Base-by-base conservation (phyloP, 2,329 filamentous ascomycete species). In the Trichothecium roseum region DNA sequence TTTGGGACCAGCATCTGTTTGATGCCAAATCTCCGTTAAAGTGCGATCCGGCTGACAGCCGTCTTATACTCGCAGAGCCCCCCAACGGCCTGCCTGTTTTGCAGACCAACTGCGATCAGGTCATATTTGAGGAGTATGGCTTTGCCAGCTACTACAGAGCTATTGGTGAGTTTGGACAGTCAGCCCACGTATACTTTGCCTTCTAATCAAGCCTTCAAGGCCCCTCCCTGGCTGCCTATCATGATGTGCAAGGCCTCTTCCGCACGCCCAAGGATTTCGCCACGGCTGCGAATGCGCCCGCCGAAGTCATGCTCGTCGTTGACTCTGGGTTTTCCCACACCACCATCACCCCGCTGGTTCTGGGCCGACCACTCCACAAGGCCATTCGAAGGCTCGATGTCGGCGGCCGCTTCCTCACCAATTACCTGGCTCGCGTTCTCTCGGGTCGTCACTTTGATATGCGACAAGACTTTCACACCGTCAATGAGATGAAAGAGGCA, bases 111-210 rank as follows among this genome's bases (percentile, higher is more conserved):
- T 87, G 85, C 47, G 91, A 98, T 52, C 89, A 98, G 63, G 86
- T 98, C 52, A 76, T 96, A 2, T 96, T 98, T 64, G 91, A 98
- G 54, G 88, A 96, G 54, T 98, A 91, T 63, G 85, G 85, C 3
- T 98, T 98, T 58, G 74, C 81, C 9, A 81, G 83, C 45, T 94
- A 94, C 60, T 82, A 81, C 44, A 76, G 91, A 41, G 79, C 75
- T 38, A 65, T 84, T 43, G 84, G 84, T 74, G 55, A 40, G 64
- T 47, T 17, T 16, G 28, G n/a, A 29, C n/a, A 15, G 28, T 4
- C 29, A 15, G 15, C 12, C 12, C 15, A 16, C 3, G 14, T 22
- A 12, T 17, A 5, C 8, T 12, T 32, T 26, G 38, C 18, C 10
- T 28, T 15, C 44, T 45, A 35, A 42, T 39, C 13, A 12, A 15